Base-by-base conservation (phyloP, 805 yeast genomes). In the Yamadazyma sp. region DNA sequence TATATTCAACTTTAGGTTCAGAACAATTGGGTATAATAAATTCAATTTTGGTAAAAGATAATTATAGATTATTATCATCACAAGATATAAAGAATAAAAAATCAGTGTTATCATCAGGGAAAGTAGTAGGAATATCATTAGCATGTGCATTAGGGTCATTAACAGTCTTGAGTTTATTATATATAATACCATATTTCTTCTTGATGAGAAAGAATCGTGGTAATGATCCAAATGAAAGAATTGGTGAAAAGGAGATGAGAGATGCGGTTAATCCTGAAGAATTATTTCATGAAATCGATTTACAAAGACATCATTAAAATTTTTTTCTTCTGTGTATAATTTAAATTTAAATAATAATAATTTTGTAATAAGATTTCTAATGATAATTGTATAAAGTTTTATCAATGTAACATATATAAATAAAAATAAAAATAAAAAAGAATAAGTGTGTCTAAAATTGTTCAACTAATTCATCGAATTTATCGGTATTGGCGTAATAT, bases 111-210 rank as follows among this genome's bases (percentile, higher is more conserved):
- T 62, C 70, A 4, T 45, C 39, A 15, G 73, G 73, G 8, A 65
- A 68, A 44, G 67, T 68, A 6, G 69, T 68, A 13, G 73, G 73
- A 6, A 57, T 68, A 7, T 65, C 73, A 1, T 50, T 68, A 33
- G 73, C 73, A 1, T 65, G 70, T 52, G 73, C 73, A 1, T 47
- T 68, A 19, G 73, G 73, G 1, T 56, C 72, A 1, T 63, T 70
- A 2, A 52, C 66, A 0, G 40, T 68, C 5, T 50, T 68, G 39
- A 69, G 70, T n/a, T 50, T 67, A 31, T 48, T 66, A 31, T 68
- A 62, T 46, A 46, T 65, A 10, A 55, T 68, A n/a, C 73, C 73
- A 3, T 58, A 56, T 38, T 58, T 58, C 32, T 46, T 53, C 22
- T 50, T 68, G 23, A 58, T 65, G 43, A 55, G 60, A 34, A 60